Conservation (phyloP, 176 grass and related monocot species). For the Dendrocalamus sinicus region DNA sequence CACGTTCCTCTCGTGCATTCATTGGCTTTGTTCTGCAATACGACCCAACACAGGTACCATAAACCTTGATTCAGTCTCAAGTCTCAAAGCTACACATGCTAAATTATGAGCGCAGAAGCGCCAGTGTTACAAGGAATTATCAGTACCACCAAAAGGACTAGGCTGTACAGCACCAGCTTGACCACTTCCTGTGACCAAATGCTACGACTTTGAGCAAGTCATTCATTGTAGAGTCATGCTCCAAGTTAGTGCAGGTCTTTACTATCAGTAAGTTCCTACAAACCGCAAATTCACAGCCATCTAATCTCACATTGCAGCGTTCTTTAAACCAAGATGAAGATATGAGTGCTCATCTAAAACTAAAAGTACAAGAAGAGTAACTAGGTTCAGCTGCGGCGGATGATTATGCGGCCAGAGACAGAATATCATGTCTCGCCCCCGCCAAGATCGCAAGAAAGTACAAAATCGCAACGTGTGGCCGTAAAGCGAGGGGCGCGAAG, state of each 20-base stretch:
- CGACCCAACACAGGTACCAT: no score
- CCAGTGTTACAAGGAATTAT: not conserved
- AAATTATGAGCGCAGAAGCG: not conserved
- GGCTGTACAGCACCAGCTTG: not conserved
- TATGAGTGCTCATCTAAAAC: no score
- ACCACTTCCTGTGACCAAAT: slow-evolving; percentile 26
- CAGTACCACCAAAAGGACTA: slow-evolving; percentile 1
- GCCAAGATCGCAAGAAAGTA: not conserved
- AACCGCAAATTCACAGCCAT: not conserved
- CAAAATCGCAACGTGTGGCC: not conserved
- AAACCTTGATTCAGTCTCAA: not conserved
- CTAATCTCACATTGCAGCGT: not conserved
- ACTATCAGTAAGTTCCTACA: not conserved
- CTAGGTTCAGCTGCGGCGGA: not conserved
- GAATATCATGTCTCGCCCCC: not conserved
- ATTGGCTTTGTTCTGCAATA: not conserved
- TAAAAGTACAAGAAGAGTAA: not conserved
- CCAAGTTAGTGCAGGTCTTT: not conserved
- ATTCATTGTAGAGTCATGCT: not conserved
- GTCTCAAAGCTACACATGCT: slow-evolving; percentile 17
- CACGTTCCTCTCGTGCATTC: slow-evolving; percentile 8
- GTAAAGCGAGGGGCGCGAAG: not conserved
- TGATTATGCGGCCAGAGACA: no score
- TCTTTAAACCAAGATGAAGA: not conserved
- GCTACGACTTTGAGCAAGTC: slow-evolving; percentile 22